These are phyloP conservation scores for Triticum turgidum DNA, from an alignment of 176 grass and related monocot genomes.

Conservation along the genomic window DNA sequence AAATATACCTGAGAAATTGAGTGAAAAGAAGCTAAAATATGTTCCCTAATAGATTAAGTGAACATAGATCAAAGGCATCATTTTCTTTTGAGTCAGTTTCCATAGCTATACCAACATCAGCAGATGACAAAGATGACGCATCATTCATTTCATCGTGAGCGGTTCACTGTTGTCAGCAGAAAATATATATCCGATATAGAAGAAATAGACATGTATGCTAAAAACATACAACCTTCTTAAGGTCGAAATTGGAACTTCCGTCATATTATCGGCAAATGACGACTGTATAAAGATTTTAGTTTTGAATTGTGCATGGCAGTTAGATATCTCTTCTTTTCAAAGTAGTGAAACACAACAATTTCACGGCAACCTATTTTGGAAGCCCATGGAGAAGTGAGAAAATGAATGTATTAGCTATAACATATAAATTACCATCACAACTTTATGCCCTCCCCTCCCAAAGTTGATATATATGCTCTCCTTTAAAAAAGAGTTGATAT, in stretches of 20 bases:
- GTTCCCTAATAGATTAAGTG: too few species aligned
- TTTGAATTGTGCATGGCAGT: too few species aligned
- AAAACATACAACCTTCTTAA: neutral
- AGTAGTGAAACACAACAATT: neutral
- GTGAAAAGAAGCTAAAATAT: too few species aligned
- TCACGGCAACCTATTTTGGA: neutral
- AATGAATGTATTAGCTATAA: neutral
- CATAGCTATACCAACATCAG: too few species aligned
- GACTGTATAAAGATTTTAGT: neutral
- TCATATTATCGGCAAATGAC: neutral
- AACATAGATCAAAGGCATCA: too few species aligned
- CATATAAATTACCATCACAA: neutral
- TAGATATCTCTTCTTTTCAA: neutral
- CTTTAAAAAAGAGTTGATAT: too few species aligned
- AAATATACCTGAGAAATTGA: slow-evolving; percentile 45
- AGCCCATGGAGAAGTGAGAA: neutral
- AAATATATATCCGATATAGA: neutral
- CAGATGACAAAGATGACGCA: neutral
- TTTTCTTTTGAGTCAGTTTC: too few species aligned
- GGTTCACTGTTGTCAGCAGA: neutral
- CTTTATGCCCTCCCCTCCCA: neutral
- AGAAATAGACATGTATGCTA: neutral
- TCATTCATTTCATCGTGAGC: neutral
- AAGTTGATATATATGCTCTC: too few species aligned
- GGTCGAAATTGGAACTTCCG: neutral